These are phyloP conservation scores for Nannochloris sp. DNA, from an alignment of 139 green algal genomes.

Conservation along the genomic window DNA sequence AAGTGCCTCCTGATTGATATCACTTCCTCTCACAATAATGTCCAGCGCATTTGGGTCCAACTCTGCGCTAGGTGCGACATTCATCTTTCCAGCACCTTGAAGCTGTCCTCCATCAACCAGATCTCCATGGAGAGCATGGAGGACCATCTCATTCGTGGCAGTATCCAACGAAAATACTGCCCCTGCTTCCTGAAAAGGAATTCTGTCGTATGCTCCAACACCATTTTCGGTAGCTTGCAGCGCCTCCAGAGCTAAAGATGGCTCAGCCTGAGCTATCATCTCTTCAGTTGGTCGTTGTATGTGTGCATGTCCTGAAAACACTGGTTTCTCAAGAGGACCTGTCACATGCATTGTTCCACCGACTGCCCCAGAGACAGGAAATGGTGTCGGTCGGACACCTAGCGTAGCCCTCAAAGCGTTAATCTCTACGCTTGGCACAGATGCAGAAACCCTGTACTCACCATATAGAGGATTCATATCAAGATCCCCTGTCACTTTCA, in stretches of 20 bases:
- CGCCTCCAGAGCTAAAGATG: constrained; percentile 25
- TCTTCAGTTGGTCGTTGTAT: constrained; percentile 16
- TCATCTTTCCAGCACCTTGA: constrained; percentile 63
- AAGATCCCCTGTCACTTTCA: constrained; percentile 75
- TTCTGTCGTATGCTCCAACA: constrained; percentile 75
- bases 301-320: constrained; percentile 61
- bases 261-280: constrained; percentile 23
- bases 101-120: constrained; percentile 73
- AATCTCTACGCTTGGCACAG: constrained; percentile 64
- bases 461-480: constrained; percentile 74
- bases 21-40: constrained; percentile 50
- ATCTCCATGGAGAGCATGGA: constrained; percentile 47
- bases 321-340: constrained; percentile 80
- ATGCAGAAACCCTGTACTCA: constrained; percentile 69
- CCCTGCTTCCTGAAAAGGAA: constrained; percentile 38
- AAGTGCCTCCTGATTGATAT: constrained; percentile 57
- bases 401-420: constrained; percentile 82
- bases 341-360: constrained; percentile 75
- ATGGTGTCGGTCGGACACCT: constrained; percentile 63
- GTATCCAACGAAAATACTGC: constrained; percentile 83
- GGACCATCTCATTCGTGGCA: constrained; percentile 54
- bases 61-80: constrained; percentile 67
- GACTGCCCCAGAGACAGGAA: constrained; percentile 63
- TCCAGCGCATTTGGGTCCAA: constrained; percentile 65
- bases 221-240: constrained; percentile 34